phyloP scores from a whole-genome alignment of 2,329 filamentous ascomycete genomes.

The Xylariales sp. region DNA sequence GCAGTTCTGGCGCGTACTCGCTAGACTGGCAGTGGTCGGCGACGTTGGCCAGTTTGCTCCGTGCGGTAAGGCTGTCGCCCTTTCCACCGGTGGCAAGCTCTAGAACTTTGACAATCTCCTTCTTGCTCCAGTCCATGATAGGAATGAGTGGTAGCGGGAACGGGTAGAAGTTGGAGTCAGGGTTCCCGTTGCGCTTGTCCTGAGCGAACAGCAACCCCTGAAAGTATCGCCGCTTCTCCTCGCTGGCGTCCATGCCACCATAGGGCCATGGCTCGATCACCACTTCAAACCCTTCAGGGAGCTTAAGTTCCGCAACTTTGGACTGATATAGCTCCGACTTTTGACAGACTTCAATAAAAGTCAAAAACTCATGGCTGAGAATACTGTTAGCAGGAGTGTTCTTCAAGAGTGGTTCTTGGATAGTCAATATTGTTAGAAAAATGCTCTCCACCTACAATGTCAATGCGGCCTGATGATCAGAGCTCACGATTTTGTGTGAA shows the following conservation, averaged over 20 bases:
- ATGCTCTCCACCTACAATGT: no score
- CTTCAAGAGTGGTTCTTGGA: not conserved
- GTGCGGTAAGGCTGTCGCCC: constrained; percentile 2
- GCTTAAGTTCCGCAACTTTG: constrained; percentile 39
- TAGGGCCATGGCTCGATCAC: constrained; percentile 66
- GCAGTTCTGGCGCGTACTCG: constrained; percentile 6
- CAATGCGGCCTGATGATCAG: constrained; percentile 25
- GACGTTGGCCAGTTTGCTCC: not conserved
- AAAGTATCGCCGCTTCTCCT: constrained; percentile 38
- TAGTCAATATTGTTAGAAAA: no score
- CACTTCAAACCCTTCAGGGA: constrained; percentile 39
- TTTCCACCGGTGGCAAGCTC: constrained; percentile 5
- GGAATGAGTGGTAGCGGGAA: constrained; percentile 54
- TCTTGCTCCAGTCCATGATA: constrained; percentile 4
- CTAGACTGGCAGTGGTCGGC: constrained; percentile 6
- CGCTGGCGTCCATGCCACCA: constrained; percentile 35
- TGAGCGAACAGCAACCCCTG: constrained; percentile 47
- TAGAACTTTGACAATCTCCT: constrained; percentile 3
- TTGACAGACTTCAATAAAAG: constrained; percentile 34
- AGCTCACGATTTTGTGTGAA: constrained; percentile 23
- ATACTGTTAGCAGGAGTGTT: no score
- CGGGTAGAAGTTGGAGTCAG: constrained; percentile 58
- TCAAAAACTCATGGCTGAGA: constrained; percentile 27
- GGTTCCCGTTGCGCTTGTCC: constrained; percentile 35
- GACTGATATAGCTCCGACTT: constrained; percentile 41